phyloP scores from a whole-genome alignment of 2,329 filamentous ascomycete genomes.

The Paramyrothecium roridum region DNA sequence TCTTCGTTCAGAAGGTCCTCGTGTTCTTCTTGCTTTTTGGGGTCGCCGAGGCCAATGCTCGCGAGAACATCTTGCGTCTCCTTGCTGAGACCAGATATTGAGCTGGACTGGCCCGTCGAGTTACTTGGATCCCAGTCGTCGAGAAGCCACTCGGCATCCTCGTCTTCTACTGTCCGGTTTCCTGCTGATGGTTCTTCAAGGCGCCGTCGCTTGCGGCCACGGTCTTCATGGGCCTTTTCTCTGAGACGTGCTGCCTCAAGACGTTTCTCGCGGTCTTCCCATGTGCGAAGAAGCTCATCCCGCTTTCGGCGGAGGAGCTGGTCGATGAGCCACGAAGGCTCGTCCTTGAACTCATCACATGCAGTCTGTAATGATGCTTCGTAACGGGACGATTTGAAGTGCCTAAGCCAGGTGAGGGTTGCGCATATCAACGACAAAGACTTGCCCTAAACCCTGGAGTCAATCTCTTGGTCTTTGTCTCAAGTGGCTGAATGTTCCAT shows the following conservation, averaged over 20 bases:
- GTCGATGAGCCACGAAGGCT: slow-evolving; percentile 82
- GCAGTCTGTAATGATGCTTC: slow-evolving; percentile 48
- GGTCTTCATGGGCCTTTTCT: slow-evolving; percentile 54
- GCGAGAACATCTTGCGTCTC: slow-evolving; percentile 74
- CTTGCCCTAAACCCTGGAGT: slow-evolving; percentile 62
- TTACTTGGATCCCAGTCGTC: slow-evolving; percentile 61
- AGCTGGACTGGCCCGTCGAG: slow-evolving; percentile 24
- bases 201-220: slow-evolving; percentile 43
- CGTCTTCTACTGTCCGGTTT: slow-evolving; percentile 31
- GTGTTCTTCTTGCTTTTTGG: slow-evolving; percentile 31
- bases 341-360: slow-evolving; percentile 52
- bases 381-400: slow-evolving; percentile 64
- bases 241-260: slow-evolving; percentile 63
- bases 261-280: slow-evolving; percentile 71
- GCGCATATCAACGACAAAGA: slow-evolving; percentile 89
- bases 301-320: slow-evolving; percentile 68
- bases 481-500: no score
- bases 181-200: slow-evolving; percentile 30
- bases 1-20: slow-evolving; percentile 55
- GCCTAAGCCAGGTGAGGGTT: slow-evolving; percentile 85
- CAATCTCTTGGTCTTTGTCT: slow-evolving; percentile 2
- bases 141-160: slow-evolving; percentile 71
- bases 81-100: slow-evolving; percentile 61
- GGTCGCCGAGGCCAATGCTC: slow-evolving; percentile 50
- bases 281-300: slow-evolving; percentile 61